phyloP scores from a whole-genome alignment of 75 land plant genomes.

The Picea glauca region DNA sequence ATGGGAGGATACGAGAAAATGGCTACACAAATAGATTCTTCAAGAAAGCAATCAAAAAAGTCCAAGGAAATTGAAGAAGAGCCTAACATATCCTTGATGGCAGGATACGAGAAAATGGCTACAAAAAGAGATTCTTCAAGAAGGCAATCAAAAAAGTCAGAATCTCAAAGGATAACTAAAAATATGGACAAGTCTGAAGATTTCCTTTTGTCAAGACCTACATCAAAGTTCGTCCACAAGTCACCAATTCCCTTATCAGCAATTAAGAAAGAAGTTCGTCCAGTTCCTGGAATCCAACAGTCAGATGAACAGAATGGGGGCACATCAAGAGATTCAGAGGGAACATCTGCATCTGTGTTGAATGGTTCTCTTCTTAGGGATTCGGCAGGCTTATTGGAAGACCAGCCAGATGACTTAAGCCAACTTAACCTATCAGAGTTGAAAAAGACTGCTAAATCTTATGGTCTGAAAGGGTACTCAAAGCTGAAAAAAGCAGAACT shows the following conservation, averaged over 20 bases:
- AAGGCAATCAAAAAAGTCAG: background rate
- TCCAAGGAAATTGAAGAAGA: background rate
- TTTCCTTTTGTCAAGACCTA: slow-evolving; percentile 18
- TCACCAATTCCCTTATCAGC: slow-evolving; percentile 40
- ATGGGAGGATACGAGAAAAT: background rate
- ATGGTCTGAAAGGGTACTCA: slow-evolving; percentile 76
- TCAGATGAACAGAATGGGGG: slow-evolving; percentile 1
- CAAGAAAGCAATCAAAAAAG: background rate
- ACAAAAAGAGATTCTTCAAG: background rate
- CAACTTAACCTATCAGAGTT: slow-evolving; percentile 57
- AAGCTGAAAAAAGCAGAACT: slow-evolving; percentile 76
- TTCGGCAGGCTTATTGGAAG: background rate
- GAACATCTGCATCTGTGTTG: background rate
- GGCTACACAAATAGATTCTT: background rate
- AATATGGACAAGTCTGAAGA: background rate
- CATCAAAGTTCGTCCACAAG: slow-evolving; percentile 41
- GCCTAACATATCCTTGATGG: background rate
- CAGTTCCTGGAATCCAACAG: slow-evolving; percentile 8
- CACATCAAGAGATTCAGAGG: background rate
- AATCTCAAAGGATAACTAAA: background rate
- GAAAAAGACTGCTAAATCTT: slow-evolving; percentile 67
- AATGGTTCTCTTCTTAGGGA: slow-evolving; percentile 16
- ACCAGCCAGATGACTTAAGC: slow-evolving; percentile 28
- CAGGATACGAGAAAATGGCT: background rate
- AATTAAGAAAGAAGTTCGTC: slow-evolving; percentile 15